Evolutionary conservation across 768 basidiomycete species (phyloP).

Genomic region (Termitomyces sp.): DNA sequence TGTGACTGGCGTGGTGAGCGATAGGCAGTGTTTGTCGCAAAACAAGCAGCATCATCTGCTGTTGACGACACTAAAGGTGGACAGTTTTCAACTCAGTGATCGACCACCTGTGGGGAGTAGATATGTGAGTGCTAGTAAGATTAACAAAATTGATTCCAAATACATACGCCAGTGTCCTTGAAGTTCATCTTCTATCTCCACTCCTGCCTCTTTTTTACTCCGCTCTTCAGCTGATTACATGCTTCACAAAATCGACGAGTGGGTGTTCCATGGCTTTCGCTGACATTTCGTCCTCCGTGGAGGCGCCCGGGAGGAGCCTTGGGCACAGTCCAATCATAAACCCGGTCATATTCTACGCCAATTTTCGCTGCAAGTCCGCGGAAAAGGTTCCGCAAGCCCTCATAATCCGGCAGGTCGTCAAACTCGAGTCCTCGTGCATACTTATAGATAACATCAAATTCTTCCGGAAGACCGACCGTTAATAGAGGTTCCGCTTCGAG

Average conservation of each 20-base stretch:
- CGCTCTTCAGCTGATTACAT: slow-evolving; percentile 30
- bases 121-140: neutral
- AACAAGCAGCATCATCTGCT: neutral
- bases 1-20: neutral
- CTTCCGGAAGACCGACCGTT: slow-evolving; percentile 72
- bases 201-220: slow-evolving; percentile 8
- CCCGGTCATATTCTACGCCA: slow-evolving; percentile 53
- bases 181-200: slow-evolving; percentile 12
- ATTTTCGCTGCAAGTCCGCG: slow-evolving; percentile 50
- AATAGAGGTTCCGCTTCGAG: slow-evolving; percentile 61
- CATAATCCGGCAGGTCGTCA: slow-evolving; percentile 88
- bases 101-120: neutral
- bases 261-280: slow-evolving; percentile 11
- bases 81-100: neutral
- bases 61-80: neutral
- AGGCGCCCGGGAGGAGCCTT: slow-evolving; percentile 13
- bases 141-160: neutral
- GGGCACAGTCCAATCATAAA: slow-evolving; percentile 40
- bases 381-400: slow-evolving; percentile 74
- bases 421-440: slow-evolving; percentile 84
- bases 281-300: slow-evolving; percentile 17
- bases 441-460: slow-evolving; percentile 77
- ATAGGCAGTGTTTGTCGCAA: neutral
- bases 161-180: slow-evolving; percentile 1
- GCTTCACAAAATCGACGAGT: slow-evolving; percentile 36